Evolutionary conservation across 169 alveolate species (phyloP).

Genomic region (Plasmodium blacklocki): DNA sequence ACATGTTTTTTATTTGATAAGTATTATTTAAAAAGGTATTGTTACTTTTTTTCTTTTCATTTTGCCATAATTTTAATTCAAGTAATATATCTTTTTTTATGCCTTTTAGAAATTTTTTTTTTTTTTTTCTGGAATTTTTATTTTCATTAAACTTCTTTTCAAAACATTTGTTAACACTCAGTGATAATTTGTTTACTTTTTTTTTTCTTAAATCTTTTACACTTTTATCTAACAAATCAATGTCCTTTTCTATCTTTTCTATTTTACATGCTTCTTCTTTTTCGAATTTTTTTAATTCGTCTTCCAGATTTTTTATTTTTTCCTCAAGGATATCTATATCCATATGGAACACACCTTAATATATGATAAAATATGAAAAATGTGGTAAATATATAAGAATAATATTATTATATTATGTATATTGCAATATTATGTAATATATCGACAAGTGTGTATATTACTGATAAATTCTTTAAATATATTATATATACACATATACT

Average conservation of each 20-base stretch:
- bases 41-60: constrained; percentile 19
- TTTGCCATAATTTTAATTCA: constrained; percentile 22
- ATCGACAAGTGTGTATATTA: background rate
- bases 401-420: background rate
- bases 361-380: background rate
- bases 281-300: constrained; percentile 10
- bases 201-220: constrained; percentile 27
- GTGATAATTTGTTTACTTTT: constrained; percentile 7
- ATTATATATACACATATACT: too few relatives aligned
- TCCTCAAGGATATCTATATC: constrained; percentile 42
- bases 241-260: constrained; percentile 34
- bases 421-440: background rate
- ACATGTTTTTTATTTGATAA: constrained; percentile 6
- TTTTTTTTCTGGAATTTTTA: constrained; percentile 5
- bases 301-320: constrained; percentile 46
- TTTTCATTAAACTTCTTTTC: constrained; percentile 41
- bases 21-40: constrained; percentile 12
- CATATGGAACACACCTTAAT: constrained; percentile 8
- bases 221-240: constrained; percentile 8
- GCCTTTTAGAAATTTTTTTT: constrained; percentile 24
- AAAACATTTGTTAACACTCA: constrained; percentile 22
- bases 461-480: too few relatives aligned
- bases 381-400: background rate
- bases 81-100: constrained; percentile 22
- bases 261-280: constrained; percentile 24